These are phyloP conservation scores for Termitomyces sp. DNA, from an alignment of 768 basidiomycete genomes.

Conservation along the genomic window DNA sequence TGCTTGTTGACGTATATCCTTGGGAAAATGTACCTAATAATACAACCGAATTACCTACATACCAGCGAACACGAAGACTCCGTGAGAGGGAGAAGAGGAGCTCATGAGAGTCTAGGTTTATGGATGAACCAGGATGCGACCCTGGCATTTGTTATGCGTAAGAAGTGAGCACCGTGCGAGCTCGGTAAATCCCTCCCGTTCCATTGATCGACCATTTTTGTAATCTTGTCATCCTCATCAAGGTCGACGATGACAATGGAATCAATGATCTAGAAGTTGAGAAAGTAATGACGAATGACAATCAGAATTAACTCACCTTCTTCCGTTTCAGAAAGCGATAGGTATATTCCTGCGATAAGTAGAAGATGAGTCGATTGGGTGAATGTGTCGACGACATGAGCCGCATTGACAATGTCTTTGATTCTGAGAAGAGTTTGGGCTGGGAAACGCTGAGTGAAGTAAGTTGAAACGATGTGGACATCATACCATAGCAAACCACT, in stretches of 20 bases:
- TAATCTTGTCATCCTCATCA: conserved; percentile 62
- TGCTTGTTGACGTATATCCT: neutral
- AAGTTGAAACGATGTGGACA: neutral
- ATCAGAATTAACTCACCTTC: conserved; percentile 34
- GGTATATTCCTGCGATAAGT: conserved; percentile 61
- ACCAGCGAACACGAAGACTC: neutral
- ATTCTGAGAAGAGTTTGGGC: conserved; percentile 53
- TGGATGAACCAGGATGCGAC: conserved; percentile 50
- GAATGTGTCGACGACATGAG: conserved; percentile 55
- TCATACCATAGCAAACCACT: conserved; percentile 56
- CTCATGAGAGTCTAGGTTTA: conserved; percentile 37
- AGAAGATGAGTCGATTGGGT: conserved; percentile 60
- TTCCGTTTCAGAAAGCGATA: conserved; percentile 45
- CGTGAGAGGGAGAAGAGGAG: conserved; percentile 13
- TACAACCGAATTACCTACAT: neutral
- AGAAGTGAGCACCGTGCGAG: conserved; percentile 40
- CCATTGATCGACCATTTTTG: conserved; percentile 57
- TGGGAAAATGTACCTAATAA: conserved; percentile 1
- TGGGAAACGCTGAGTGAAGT: conserved; percentile 19
- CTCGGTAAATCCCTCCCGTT: conserved; percentile 50
- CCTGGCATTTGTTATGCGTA: conserved; percentile 50
- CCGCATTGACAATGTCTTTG: conserved; percentile 46
- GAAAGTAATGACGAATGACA: neutral
- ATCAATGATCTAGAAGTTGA: conserved; percentile 40
- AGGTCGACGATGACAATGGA: conserved; percentile 64